phyloP scores from a whole-genome alignment of 345 rosid genomes.

The Salix suchowensis region DNA sequence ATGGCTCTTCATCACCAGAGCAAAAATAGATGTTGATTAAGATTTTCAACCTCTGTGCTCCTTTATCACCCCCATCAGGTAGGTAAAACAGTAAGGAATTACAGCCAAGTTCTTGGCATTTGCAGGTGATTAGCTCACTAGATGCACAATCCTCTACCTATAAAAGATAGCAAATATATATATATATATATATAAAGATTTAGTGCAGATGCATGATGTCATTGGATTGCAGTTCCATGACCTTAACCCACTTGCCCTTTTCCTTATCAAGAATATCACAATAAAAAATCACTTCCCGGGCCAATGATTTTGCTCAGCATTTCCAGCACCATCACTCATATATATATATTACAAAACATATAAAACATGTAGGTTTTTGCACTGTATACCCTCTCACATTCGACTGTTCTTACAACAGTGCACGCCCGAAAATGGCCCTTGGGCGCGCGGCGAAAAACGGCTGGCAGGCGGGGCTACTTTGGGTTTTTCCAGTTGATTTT shows the following conservation, averaged over 20 bases:
- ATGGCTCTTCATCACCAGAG: not conserved
- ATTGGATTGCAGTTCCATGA: not conserved
- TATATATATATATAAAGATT: too few relatives aligned
- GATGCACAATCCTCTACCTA: not conserved
- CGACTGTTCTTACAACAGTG: too few relatives aligned
- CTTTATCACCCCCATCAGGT: not conserved
- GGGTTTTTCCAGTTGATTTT: too few relatives aligned
- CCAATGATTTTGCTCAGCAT: not conserved
- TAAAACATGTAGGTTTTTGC: too few relatives aligned
- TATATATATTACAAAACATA: too few relatives aligned
- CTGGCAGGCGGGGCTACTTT: too few relatives aligned
- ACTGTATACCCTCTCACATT: too few relatives aligned
- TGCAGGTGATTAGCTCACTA: too few relatives aligned
- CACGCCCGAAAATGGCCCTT: too few relatives aligned
- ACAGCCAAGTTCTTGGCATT: not conserved
- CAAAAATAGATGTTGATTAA: not conserved
- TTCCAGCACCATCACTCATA: not conserved
- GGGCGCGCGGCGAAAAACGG: too few relatives aligned
- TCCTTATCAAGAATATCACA: not conserved
- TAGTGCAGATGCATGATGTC: conserved; percentile 15
- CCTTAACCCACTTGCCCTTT: not conserved
- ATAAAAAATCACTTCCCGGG: not conserved
- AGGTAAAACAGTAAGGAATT: not conserved
- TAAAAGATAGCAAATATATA: not conserved
- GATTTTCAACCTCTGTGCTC: not conserved